Percentiles rank a stretch among this genome's conserved stretches.
phyloP scores from a whole-genome alignment of 371 early-diverging fungal species.

The Lichtheimia corymbifera region DNA sequence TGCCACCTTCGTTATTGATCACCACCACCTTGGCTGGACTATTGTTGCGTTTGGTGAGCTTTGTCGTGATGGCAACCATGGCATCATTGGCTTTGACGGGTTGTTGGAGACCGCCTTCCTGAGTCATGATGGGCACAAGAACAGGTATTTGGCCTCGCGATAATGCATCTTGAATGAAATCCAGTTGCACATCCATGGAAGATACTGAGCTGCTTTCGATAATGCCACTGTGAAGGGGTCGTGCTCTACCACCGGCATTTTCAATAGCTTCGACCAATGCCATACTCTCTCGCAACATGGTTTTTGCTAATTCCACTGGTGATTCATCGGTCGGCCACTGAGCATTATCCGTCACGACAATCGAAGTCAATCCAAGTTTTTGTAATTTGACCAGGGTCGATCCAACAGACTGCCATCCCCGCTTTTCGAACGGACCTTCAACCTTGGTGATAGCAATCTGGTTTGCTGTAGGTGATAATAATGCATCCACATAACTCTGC shows the following conservation, averaged over 20 bases:
- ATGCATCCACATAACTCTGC: conserved; percentile 50
- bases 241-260: conserved; percentile 73
- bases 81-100: conserved; percentile 34
- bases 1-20: conserved; percentile 52
- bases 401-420: conserved; percentile 53
- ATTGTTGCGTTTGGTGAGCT: conserved; percentile 13
- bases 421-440: conserved; percentile 55
- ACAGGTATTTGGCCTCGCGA: conserved; percentile 46
- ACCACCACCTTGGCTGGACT: conserved; percentile 36
- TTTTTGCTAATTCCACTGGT: conserved; percentile 33
- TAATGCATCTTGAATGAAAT: conserved; percentile 43
- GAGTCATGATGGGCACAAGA: conserved; percentile 38
- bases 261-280: conserved; percentile 76
- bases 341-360: conserved; percentile 67
- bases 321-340: conserved; percentile 41
- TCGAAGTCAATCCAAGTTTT: conserved; percentile 69
- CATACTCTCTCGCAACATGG: conserved; percentile 61
- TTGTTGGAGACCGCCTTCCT: conserved; percentile 21
- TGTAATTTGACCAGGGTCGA: conserved; percentile 69
- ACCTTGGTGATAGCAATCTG: conserved; percentile 67
- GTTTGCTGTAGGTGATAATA: conserved; percentile 45
- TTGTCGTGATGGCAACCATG: conserved; percentile 29
- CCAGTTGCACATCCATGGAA: conserved; percentile 29
- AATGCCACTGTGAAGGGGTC: conserved; percentile 52
- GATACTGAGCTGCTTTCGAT: conserved; percentile 15